Evolutionary conservation across 1,284 basidiomycete genomes (phyloP).

Genomic region (Inonotus obliquus): DNA sequence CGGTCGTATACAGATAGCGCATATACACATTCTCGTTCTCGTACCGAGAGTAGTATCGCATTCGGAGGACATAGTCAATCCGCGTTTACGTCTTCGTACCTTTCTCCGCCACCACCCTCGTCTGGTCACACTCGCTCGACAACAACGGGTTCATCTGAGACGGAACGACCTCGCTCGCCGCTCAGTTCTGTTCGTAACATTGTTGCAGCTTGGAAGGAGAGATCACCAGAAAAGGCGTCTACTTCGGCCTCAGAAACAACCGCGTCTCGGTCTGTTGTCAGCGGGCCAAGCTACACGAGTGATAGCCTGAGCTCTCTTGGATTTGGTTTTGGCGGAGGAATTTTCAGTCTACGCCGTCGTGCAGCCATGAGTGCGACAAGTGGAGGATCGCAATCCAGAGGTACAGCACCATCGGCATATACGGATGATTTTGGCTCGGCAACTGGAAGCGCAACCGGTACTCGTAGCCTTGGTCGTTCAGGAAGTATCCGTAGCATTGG

Average conservation of each 20-base stretch:
- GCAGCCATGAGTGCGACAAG: conserved; percentile 34
- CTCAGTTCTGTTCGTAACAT: conserved; percentile 72
- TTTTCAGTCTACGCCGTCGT: conserved; percentile 60
- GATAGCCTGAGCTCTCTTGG: conserved; percentile 25
- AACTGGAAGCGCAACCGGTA: not conserved
- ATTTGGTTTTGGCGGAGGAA: conserved; percentile 39
- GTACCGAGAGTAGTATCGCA: conserved; percentile 3
- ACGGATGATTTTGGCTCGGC: conserved; percentile 12
- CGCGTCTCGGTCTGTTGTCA: conserved; percentile 27
- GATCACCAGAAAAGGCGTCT: conserved; percentile 32
- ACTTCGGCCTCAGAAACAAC: conserved; percentile 26
- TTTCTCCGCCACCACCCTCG: not conserved
- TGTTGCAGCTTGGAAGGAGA: conserved; percentile 75
- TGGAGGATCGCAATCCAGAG: conserved; percentile 2
- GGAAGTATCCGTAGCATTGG: conserved; percentile 25
- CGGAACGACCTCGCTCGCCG: conserved; percentile 46
- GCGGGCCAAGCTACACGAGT: conserved; percentile 30
- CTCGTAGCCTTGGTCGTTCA: conserved; percentile 10
- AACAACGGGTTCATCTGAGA: conserved; percentile 8
- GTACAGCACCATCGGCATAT: conserved; percentile 15
- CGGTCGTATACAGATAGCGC: conserved; percentile 3
- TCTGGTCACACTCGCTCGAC: not conserved
- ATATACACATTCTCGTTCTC: conserved; percentile 8
- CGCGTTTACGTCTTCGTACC: not conserved
- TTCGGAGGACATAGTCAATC: not conserved